Conservation (phyloP, 495 filamentous ascomycete species). For the Tuber indicum region DNA sequence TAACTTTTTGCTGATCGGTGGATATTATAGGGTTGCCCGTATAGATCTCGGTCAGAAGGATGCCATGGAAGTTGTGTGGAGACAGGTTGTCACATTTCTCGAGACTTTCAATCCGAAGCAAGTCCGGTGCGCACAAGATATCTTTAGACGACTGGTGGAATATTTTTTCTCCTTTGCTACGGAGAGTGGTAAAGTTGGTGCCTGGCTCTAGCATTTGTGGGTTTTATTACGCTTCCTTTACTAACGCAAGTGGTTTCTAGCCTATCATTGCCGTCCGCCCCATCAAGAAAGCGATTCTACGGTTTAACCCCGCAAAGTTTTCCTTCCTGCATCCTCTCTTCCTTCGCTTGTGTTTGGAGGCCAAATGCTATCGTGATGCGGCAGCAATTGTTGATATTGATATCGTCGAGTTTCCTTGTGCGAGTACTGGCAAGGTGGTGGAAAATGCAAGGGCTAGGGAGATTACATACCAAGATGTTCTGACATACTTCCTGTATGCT, state of each 20-base stretch:
- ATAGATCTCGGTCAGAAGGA: constrained; percentile 32
- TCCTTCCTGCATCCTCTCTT: constrained; percentile 41
- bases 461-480: constrained; percentile 54
- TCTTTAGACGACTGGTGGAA: constrained; percentile 40
- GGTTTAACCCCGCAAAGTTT: constrained; percentile 36
- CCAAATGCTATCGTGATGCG: constrained; percentile 41
- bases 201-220: constrained; percentile 2
- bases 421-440: constrained; percentile 22
- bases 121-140: constrained; percentile 31
- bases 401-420: constrained; percentile 36
- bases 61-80: constrained; percentile 33
- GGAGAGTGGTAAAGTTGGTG: constrained; percentile 36
- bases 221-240: not conserved
- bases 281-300: constrained; percentile 40
- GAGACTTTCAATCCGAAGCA: constrained; percentile 37
- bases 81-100: constrained; percentile 31
- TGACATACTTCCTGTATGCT: constrained; percentile 72
- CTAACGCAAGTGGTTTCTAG: constrained; percentile 17
- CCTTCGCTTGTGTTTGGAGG: constrained; percentile 37
- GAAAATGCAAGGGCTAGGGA: constrained; percentile 33
- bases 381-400: constrained; percentile 39
- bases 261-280: constrained; percentile 38
- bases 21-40: constrained; percentile 27
- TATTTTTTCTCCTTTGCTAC: constrained; percentile 31
- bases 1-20: constrained; percentile 13